Evolutionary conservation across 1,284 basidiomycete species (phyloP).

Genomic region (Rhodotorula sp.): DNA sequence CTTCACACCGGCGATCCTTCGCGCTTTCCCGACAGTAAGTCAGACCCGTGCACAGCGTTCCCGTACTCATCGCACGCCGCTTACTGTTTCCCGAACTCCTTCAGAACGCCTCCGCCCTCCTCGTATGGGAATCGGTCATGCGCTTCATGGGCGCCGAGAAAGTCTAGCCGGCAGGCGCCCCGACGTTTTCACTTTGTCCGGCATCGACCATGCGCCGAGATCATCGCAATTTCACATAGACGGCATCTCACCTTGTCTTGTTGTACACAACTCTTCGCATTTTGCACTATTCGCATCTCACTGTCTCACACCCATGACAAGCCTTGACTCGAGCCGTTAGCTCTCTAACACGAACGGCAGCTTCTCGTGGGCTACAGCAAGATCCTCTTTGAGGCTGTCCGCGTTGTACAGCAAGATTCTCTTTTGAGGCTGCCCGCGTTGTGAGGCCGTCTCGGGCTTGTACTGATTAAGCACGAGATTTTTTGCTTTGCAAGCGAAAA

Average conservation of each 20-base stretch:
- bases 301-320: too few species aligned
- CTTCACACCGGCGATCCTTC: constrained; percentile 59
- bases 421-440: too few species aligned
- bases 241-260: not conserved
- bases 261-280: not conserved
- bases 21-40: constrained; percentile 61
- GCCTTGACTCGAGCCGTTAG: too few species aligned
- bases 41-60: too few species aligned
- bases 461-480: too few species aligned
- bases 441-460: too few species aligned
- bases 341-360: too few species aligned
- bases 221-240: not conserved
- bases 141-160: constrained; percentile 60
- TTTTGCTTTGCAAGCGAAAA: not conserved
- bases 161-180: constrained; percentile 33
- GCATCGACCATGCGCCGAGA: too few species aligned
- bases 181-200: too few species aligned
- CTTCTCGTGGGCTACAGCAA: too few species aligned
- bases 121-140: constrained; percentile 69
- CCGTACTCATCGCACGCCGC: not conserved
- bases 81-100: not conserved
- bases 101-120: constrained; percentile 64
- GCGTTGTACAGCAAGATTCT: too few species aligned
- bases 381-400: too few species aligned
- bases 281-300: not conserved